phyloP scores from a whole-genome alignment of 1,139 yeast genomes.

The Diutina catenulata region DNA sequence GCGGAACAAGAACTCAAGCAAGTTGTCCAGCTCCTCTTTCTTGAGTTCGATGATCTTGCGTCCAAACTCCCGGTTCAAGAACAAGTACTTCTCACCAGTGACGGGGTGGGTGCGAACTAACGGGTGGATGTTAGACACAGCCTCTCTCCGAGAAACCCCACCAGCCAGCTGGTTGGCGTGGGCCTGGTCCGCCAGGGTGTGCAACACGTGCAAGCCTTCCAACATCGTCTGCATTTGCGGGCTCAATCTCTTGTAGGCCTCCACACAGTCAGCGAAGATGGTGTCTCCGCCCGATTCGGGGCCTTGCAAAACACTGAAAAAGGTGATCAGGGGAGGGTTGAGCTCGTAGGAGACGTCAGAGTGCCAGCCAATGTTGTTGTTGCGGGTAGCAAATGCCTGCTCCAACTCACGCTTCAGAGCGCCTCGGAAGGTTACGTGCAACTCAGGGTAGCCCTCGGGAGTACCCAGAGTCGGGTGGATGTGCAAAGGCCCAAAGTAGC shows the following conservation, averaged over 20 bases:
- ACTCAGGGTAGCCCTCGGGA: conserved; percentile 24
- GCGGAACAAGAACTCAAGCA: conserved; percentile 15
- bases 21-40: conserved; percentile 16
- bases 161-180: conserved; percentile 12
- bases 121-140: conserved; percentile 19
- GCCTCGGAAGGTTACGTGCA: conserved; percentile 22
- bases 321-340: conserved; percentile 12
- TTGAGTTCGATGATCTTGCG: conserved; percentile 18
- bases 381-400: conserved; percentile 14
- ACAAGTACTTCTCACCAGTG: conserved; percentile 15
- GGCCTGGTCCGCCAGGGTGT: conserved; percentile 17
- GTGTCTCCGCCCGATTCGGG: conserved; percentile 15
- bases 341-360: conserved; percentile 12
- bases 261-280: conserved; percentile 23
- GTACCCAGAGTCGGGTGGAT: conserved; percentile 31
- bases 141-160: conserved; percentile 17
- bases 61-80: conserved; percentile 17
- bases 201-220: conserved; percentile 18
- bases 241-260: conserved; percentile 19
- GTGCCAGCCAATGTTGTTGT: conserved; percentile 10
- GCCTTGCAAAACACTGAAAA: conserved; percentile 11
- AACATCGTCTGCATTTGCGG: conserved; percentile 17
- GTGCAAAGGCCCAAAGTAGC: conserved; percentile 27
- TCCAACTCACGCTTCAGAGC: conserved; percentile 17
- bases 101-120: conserved; percentile 19